Conservation (phyloP, 257 asterid species). For the Gynochthodes officinalis region DNA sequence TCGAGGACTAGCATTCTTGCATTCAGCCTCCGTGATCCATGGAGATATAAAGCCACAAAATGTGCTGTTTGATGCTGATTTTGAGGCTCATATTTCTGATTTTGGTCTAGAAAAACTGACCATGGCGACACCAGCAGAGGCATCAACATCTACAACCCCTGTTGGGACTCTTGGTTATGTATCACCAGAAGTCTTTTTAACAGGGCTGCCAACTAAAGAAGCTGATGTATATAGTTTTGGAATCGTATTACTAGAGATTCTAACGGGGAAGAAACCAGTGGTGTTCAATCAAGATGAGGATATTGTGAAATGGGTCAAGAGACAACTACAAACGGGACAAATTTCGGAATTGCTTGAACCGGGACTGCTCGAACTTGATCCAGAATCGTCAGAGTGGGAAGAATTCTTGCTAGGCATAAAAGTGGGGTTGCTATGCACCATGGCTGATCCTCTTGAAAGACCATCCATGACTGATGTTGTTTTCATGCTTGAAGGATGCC, state of each 20-base stretch:
- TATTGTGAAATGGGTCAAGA: conserved; percentile 82
- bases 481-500: conserved; percentile 81
- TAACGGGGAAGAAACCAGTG: conserved; percentile 67
- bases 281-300: conserved; percentile 86
- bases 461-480: conserved; percentile 72
- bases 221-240: conserved; percentile 75
- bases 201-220: conserved; percentile 55
- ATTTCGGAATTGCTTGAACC: conserved; percentile 66
- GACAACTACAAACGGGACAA: conserved; percentile 72
- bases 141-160: conserved; percentile 54
- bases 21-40: conserved; percentile 47
- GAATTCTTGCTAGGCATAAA: conserved; percentile 70
- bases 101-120: conserved; percentile 69
- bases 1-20: conserved; percentile 70
- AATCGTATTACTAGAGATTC: conserved; percentile 62
- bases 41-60: conserved; percentile 79
- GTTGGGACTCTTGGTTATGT: conserved; percentile 69
- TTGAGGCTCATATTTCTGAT: conserved; percentile 78
- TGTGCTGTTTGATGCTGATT: conserved; percentile 85
- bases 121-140: conserved; percentile 40
- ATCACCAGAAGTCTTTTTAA: conserved; percentile 57
- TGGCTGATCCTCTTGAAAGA: conserved; percentile 64
- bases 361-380: conserved; percentile 72
- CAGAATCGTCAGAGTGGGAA: conserved; percentile 84
- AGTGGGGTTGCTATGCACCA: conserved; percentile 75